phyloP scores from a whole-genome alignment of 1,139 yeast genomes.

The Casaregolazyma lundiana region DNA sequence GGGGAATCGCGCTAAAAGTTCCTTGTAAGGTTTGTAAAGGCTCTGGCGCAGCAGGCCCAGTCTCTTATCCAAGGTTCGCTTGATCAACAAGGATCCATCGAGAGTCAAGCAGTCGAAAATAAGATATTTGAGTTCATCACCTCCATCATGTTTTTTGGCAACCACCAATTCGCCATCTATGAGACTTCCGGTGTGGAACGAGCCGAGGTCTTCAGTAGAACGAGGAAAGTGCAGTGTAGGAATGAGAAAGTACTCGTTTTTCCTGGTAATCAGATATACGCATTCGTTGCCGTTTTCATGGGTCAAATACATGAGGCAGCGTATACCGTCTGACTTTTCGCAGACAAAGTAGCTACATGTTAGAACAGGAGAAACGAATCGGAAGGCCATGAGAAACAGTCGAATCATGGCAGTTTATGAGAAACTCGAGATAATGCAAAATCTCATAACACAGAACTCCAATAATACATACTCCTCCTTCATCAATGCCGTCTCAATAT shows the following conservation, averaged over 20 bases:
- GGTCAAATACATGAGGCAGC: conserved; percentile 76
- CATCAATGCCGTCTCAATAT: conserved; percentile 58
- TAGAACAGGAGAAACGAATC: conserved; percentile 1
- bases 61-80: conserved; percentile 70
- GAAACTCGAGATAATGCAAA: no score
- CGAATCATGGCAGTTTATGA: not conserved
- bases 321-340: conserved; percentile 91
- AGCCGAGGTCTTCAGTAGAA: conserved; percentile 44
- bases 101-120: conserved; percentile 89
- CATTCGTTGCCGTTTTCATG: conserved; percentile 46
- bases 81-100: conserved; percentile 66
- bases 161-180: conserved; percentile 88
- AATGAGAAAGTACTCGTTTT: conserved; percentile 75
- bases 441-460: no score
- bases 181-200: conserved; percentile 79
- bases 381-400: not conserved
- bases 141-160: conserved; percentile 40
- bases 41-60: conserved; percentile 82
- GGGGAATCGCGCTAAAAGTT: conserved; percentile 63
- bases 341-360: conserved; percentile 65
- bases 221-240: conserved; percentile 83
- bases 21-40: conserved; percentile 76
- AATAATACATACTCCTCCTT: conserved; percentile 42
- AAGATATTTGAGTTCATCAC: conserved; percentile 65
- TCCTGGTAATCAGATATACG: conserved; percentile 75